Evolutionary conservation across 202 grass and related monocot species (phyloP).

Genomic region (Hordeum pubiflorum): DNA sequence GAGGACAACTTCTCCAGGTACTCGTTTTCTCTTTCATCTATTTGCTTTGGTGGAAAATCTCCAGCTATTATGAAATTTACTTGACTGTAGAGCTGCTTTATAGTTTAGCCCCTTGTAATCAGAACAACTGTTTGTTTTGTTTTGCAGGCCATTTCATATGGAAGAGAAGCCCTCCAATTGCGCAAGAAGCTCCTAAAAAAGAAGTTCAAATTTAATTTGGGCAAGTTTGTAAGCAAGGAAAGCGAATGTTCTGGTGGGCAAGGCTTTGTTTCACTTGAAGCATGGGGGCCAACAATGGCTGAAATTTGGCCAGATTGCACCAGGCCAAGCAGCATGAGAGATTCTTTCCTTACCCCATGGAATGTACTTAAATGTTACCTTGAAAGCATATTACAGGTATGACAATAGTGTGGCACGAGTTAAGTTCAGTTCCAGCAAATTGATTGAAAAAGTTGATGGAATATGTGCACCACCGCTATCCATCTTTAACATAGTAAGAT

Average conservation of each 20-base stretch:
- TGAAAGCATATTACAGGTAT: constrained; percentile 87
- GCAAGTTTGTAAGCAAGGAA: background rate
- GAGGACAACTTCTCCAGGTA: constrained; percentile 60
- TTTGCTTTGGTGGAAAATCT: background rate
- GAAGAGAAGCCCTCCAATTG: constrained; percentile 58
- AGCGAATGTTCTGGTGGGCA: constrained; percentile 1
- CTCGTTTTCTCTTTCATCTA: background rate
- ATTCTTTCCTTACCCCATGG: constrained; percentile 62
- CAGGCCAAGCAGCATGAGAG: constrained; percentile 25
- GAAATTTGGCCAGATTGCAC: constrained; percentile 53
- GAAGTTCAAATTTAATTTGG: constrained; percentile 53
- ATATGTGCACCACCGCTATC: background rate
- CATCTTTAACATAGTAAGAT: background rate
- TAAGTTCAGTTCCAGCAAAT: background rate
- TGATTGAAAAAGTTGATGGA: background rate
- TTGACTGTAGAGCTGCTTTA: background rate
- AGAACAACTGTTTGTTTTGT: constrained; percentile 10
- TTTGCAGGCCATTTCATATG: constrained; percentile 60
- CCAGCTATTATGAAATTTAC: background rate
- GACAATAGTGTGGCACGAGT: background rate
- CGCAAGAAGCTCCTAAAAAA: constrained; percentile 63
- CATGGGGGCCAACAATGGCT: constrained; percentile 36
- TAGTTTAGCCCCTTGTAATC: constrained; percentile 5
- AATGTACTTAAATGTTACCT: constrained; percentile 64
- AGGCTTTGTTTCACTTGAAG: constrained; percentile 42